Percentiles rank a stretch among this genome's conserved stretches.
Conservation (phyloP, 495 filamentous ascomycete species). For the Aspergillus coremiiformis region DNA sequence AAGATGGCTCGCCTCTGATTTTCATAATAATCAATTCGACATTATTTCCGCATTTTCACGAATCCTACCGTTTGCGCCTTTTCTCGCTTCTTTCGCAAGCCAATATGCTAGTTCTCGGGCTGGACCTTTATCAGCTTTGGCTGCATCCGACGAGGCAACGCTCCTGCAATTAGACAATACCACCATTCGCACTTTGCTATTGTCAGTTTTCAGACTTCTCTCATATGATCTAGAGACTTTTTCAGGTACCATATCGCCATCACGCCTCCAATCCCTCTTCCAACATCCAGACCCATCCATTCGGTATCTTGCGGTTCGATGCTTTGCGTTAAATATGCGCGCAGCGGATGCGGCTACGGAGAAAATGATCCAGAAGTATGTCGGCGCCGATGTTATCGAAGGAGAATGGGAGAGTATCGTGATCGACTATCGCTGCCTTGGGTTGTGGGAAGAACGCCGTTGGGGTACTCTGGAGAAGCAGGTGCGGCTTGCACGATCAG, state of each 20-base stretch:
- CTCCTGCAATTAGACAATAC: constrained; percentile 30
- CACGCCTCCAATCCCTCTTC: constrained; percentile 60
- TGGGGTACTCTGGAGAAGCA: constrained; percentile 29
- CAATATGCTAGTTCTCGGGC: constrained; percentile 38
- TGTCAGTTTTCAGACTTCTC: constrained; percentile 70
- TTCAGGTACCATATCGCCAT: constrained; percentile 51
- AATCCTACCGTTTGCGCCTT: constrained; percentile 70
- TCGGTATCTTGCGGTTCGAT: constrained; percentile 72
- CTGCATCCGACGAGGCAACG: constrained; percentile 31
- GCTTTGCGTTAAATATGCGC: constrained; percentile 69
- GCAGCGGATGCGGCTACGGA: constrained; percentile 74
- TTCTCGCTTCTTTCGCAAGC: constrained; percentile 48
- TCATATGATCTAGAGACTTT: constrained; percentile 64
- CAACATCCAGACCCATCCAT: constrained; percentile 51
- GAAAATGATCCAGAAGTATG: constrained; percentile 56
- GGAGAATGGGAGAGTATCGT: constrained; percentile 67
- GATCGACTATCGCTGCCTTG: constrained; percentile 80
- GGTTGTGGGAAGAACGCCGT: constrained; percentile 65
- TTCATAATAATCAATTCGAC: constrained; percentile 37
- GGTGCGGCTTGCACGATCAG: constrained; percentile 15
- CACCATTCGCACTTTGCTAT: constrained; percentile 40
- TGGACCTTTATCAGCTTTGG: constrained; percentile 35
- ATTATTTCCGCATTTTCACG: constrained; percentile 68
- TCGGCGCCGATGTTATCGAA: constrained; percentile 51
- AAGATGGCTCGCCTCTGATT: constrained; percentile 53